Evolutionary conservation across 768 basidiomycete species (phyloP), one percentile per base, ranked within the genome.

Genomic region (Cystofilobasidium ferigula): DNA sequence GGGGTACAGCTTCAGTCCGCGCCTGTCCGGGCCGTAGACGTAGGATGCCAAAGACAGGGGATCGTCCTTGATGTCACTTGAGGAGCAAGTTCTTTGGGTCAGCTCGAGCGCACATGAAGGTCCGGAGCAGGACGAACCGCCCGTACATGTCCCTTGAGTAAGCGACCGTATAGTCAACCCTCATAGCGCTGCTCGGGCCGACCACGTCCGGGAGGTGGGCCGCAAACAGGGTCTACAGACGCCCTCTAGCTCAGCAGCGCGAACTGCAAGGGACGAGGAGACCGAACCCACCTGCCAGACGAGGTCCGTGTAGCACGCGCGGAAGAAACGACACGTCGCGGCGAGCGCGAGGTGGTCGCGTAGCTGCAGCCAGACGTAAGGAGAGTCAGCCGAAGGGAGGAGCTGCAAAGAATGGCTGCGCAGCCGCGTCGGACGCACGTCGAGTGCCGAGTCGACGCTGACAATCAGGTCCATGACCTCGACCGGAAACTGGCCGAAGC

Each of bases 271-370:
- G 13, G 24, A 14, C 26, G 30, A 56, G 53, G 30, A n/a, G 53
- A 56, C 26, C 53, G 53, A 28, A 14, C 53, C n/a, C 7, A 12
- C 28, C 35, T 38, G 26, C 40, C 58, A 59, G 38, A 40, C 26
- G 5, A 59, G 40, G 28, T 59, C 58, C 6, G 36, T 38, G 36
- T 40, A 59, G n/a, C 40, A 42, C 36, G 36, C 22, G 14, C 58
- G n/a, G 40, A 59, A 59, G 40, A 40, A 59, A 5, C 38, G 36
- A 26, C 58, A 59, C 20, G 58, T 59, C 16, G 36, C 58, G 40
- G 40, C n/a, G 26, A 59, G 58, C 20, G 58, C 58, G 40, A 59
- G 35, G 36, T 59, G 38, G 26, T 59, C 58, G 16, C 58, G 58
- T 2, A 59, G 58, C 58, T 59, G 58, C 24, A 8, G 24, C 18